A percentile compares a stretch with the other conserved stretches of the same genome.
phyloP scores from a whole-genome alignment of 306 rosid genomes.

The Ormosia semicastrata region DNA sequence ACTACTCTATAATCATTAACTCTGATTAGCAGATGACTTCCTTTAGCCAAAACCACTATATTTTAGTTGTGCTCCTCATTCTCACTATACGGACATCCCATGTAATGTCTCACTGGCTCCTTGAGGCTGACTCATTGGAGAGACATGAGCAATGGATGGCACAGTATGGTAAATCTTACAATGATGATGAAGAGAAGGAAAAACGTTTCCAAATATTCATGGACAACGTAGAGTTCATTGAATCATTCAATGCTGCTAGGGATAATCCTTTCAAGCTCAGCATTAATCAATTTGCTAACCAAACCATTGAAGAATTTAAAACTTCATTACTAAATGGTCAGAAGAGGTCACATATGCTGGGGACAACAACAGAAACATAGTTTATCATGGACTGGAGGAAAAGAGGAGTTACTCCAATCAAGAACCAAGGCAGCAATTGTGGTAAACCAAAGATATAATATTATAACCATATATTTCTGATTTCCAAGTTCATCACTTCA shows the following conservation, averaged over 20 bases:
- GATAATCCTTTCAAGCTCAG: conserved; percentile 38
- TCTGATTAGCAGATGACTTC: background rate
- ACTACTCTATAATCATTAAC: too few relatives aligned
- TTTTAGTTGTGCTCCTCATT: background rate
- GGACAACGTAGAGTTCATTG: conserved; percentile 26
- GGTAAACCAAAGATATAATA: too few relatives aligned
- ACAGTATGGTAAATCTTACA: conserved; percentile 21
- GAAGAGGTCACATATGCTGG: background rate
- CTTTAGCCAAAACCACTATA: background rate
- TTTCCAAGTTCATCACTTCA: too few relatives aligned
- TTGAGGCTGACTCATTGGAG: background rate
- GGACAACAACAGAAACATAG: too few relatives aligned
- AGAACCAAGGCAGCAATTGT: too few relatives aligned
- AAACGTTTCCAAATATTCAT: conserved; percentile 31
- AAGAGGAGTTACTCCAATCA: too few relatives aligned
- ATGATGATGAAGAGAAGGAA: conserved; percentile 29
- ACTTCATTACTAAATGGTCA: background rate
- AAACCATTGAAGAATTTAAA: conserved; percentile 32
- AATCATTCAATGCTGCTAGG: conserved; percentile 27
- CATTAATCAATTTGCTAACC: conserved; percentile 29
- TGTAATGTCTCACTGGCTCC: conserved; percentile 4
- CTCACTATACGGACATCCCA: conserved; percentile 17
- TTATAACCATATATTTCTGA: too few relatives aligned
- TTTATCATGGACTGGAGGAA: too few relatives aligned
- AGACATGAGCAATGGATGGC: conserved; percentile 39